Evolutionary conservation across 2,329 filamentous ascomycete species (phyloP), one percentile per base, ranked within the genome.

Genomic region (Clonostachys sp.): DNA sequence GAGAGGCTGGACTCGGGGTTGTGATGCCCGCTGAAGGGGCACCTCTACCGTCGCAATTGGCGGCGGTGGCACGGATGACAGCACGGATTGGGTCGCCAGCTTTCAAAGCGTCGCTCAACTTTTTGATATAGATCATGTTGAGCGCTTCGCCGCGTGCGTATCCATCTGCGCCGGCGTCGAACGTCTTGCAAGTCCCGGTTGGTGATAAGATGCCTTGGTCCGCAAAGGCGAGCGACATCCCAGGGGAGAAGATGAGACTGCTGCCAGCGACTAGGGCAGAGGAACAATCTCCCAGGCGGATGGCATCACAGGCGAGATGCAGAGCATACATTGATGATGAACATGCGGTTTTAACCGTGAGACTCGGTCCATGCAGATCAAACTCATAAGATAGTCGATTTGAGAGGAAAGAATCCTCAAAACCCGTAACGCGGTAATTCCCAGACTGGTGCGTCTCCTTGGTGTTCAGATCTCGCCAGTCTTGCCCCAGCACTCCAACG

Each of bases 131-230:
- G 4, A 78, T 43, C 5, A 62, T 57, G 0, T 53, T 66, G 9
- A 70, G 53, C 4, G 68, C 75, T 49, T 79, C 75, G 2, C 68
- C 74, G 9, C 73, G 61, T 0, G 61, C 71, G 46, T 76, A 79
- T 1, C 75, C 76, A 44, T 73, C 58, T 1, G 71, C 75, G 6
- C 54, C 50, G 8, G 61, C 55, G 38, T 72, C 69, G 44, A 69
- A 74, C 12, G 57, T 61, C 34, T 59, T 52, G 48, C 55, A 61
- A 1, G 46, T 51, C 6, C 58, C 57, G 13, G 50, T 51, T 3
- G 62, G 55, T 1, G 56, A 59, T 4, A 66, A 54, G 1, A 62
- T 50, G 9, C 58, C 56, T 36, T 58, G 45, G n/a, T 56, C 54
- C 5, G 54, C 40, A 53, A 61, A 51, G 33, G 48, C 48, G 1